Evolutionary conservation across 2,329 filamentous ascomycete genomes (phyloP).

Genomic region (Fusarium veterinarium): DNA sequence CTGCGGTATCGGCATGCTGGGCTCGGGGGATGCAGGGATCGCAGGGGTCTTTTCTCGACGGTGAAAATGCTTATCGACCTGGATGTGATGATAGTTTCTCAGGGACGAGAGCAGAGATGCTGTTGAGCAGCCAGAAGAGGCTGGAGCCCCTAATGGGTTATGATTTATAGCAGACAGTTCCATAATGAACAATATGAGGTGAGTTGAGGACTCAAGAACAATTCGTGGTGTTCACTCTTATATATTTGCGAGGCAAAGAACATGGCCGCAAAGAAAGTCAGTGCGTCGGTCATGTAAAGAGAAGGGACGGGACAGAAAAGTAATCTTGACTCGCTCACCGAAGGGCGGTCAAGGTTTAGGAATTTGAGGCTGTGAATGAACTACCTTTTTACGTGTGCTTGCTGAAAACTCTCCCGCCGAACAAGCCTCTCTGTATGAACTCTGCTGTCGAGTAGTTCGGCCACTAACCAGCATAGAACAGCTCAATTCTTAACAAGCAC

Average conservation of each 20-base stretch:
- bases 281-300: slow-evolving; percentile 6
- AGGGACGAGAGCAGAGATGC: background rate
- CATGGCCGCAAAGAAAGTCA: background rate
- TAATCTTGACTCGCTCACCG: slow-evolving; percentile 13
- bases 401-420: slow-evolving; percentile 1
- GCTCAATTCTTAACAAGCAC: background rate
- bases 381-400: slow-evolving; percentile 10
- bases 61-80: slow-evolving; percentile 1
- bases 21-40: background rate
- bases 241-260: background rate
- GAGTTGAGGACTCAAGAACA: slow-evolving; percentile 11
- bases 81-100: slow-evolving; percentile 11
- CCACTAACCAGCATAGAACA: background rate
- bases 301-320: background rate
- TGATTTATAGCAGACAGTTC: slow-evolving; percentile 26
- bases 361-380: slow-evolving; percentile 4
- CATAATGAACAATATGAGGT: slow-evolving; percentile 27
- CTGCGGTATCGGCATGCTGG: slow-evolving; percentile 7
- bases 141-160: slow-evolving; percentile 13
- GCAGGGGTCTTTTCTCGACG: background rate
- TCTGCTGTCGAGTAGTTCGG: background rate
- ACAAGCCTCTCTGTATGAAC: background rate
- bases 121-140: slow-evolving; percentile 23
- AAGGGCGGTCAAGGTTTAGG: slow-evolving; percentile 27
- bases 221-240: slow-evolving; percentile 4